A percentile compares a stretch with the other conserved stretches of the same genome.
phyloP scores from a whole-genome alignment of 2,329 filamentous ascomycete genomes.

The Diaporthe citriasiana region DNA sequence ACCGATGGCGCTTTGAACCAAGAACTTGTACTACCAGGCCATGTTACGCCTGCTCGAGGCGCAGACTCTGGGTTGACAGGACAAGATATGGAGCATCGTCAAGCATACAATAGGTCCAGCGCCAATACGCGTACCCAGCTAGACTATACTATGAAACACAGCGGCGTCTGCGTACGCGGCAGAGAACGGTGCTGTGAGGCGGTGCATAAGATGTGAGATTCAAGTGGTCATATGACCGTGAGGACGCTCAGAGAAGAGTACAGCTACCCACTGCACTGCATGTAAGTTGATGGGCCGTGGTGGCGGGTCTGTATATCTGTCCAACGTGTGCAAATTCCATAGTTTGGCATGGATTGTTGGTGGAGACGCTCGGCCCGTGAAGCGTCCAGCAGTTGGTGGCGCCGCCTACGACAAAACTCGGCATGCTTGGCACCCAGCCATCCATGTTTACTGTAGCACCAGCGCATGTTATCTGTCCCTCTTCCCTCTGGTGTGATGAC shows the following conservation, averaged over 20 bases:
- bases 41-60: not conserved
- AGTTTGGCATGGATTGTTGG: not conserved
- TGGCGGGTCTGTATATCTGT: not conserved
- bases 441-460: not conserved
- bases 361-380: not conserved
- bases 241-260: not conserved
- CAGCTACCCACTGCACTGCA: not conserved
- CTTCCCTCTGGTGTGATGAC: not conserved
- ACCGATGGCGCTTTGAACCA: not conserved
- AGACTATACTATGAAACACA: not conserved
- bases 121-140: not conserved
- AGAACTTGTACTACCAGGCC: not conserved
- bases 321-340: too few species aligned
- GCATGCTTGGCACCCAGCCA: not conserved
- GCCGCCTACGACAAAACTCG: not conserved
- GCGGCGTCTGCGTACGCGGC: not conserved
- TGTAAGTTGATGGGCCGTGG: not conserved
- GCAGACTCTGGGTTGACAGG: not conserved
- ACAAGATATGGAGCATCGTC: not conserved
- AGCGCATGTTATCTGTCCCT: not conserved
- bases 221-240: not conserved
- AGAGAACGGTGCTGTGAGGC: not conserved
- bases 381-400: constrained; percentile 9
- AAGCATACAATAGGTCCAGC: not conserved
- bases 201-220: not conserved